These are phyloP conservation scores for Ceriops zippeliana DNA, from an alignment of 345 rosid species.

Conservation along the genomic window DNA sequence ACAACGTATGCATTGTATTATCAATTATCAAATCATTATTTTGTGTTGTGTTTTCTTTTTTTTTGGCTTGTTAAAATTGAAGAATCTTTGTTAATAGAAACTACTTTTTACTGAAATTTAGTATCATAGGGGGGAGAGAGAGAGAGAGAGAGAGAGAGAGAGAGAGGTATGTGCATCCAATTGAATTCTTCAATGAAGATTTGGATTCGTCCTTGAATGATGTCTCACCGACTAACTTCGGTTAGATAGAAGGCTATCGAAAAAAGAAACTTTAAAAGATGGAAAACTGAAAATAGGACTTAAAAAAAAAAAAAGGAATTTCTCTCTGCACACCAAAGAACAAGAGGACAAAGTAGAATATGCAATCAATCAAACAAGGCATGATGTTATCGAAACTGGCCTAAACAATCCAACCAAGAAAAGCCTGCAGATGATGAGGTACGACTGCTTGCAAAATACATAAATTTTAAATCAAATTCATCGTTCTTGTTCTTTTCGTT, in stretches of 20 bases:
- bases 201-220: conserved; percentile 23
- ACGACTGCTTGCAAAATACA: no score
- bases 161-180: conserved; percentile 8
- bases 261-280: conserved; percentile 17
- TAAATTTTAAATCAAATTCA: no score
- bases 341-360: conserved; percentile 37
- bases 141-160: background rate
- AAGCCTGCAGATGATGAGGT: conserved; percentile 37
- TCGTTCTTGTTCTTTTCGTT: no score
- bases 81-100: no score
- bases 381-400: conserved; percentile 44
- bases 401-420: conserved; percentile 29
- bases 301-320: background rate
- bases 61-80: no score
- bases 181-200: conserved; percentile 39
- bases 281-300: conserved; percentile 1
- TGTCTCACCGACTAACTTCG: conserved; percentile 26
- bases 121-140: no score
- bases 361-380: conserved; percentile 33
- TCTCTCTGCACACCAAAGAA: conserved; percentile 12
- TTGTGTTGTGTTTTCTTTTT: no score
- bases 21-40: background rate
- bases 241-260: conserved; percentile 22
- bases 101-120: no score
- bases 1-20: background rate